Base-by-base conservation (phyloP, 495 filamentous ascomycete species). In the Neurospora sp. region DNA sequence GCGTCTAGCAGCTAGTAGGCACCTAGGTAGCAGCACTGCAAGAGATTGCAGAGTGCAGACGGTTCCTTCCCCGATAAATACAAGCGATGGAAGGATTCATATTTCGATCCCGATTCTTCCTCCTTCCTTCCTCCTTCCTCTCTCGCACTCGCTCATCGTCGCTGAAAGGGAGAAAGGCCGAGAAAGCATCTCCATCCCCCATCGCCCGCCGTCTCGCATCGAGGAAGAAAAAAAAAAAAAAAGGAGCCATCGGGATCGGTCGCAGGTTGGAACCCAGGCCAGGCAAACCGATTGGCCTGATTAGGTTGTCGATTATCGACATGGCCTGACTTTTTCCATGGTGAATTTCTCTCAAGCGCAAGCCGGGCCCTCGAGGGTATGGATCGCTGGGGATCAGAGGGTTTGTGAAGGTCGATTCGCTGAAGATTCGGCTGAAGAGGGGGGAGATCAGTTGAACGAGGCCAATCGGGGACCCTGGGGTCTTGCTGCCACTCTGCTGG, bases 311-410 rank as follows among this genome's bases (percentile, higher is more conserved):
- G 71, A 70, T 44, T 75, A 44, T 73, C 46, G 69, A 75, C 39
- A 80, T 81, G 78, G 79, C 75, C 76, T 80, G 79, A 81, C 74
- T 73, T 71, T 74, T 71, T 12, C 22, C 39, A 39, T 31, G 4
- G 27, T 31, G 27, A 31, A 31, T 31, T 31, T 31, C 27, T 31
- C 31, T 72, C 70, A 69, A 39, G 40, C 53, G 70, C 70, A 48
- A 42, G 27, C 53, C 12, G 53, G 42, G 22, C 38, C 70, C 68
- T 65, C 40, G 72, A 70, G 71, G 39, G 65, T 65, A 53, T 65
- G n/a, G 39, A 31, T n/a, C n/a, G 38, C 65, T n/a, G n/a, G 46
- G 20, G 46, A 53, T 27, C 11, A 53, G 46, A 59, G 48, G 11
- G 48, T 59, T 53, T 22, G 20, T 22, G 4, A 12, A 22, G 11